Base-by-base conservation (phyloP, 805 yeast species). In the Candida boleticola region DNA sequence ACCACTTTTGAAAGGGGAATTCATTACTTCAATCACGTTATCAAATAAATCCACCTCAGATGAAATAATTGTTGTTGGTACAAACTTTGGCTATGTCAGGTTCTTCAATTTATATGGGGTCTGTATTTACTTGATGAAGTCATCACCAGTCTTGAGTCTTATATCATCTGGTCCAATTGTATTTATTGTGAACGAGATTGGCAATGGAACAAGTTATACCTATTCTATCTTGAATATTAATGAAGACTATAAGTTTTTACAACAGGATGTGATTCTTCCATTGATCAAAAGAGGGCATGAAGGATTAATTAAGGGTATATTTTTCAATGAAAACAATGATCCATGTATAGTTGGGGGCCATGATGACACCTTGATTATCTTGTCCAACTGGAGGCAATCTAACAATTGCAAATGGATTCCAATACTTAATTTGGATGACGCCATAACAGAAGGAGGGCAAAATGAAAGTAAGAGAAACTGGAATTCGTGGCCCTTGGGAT, bases 401-500 rank as follows among this genome's bases (percentile, higher is more conserved):
- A 61, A 74, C 27, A 93, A 89, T 57, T 82, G 95, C 2, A 73
- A 82, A 46, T 92, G 98, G 97, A 71, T 88, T 10, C 98, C 98
- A 1, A 51, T 92, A 10, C 66, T 92, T 42, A 87, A 87, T 57
- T 72, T 83, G 30, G 59, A 61, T 19, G 70, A 69, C 21, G 57
- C 58, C 3, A 58, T 73, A 29, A 55, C 72, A 61, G 60, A 75
- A 66, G 61, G 76, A 68, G 62, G 76, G 61, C 47, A 74, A 18
- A 83, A 83, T 52, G 51, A 47, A 17, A 50, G 58, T 29, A 68
- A 67, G 44, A 74, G 74, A 39, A 76, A 77, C 45, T 79, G 88
- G 61, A 74, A 74, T 41, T 82, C 84, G 50, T 89, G 97, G 97
- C 97, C 97, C 18, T 68, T 92, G 40, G 96, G 96, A 2, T 63